phyloP scores from a whole-genome alignment of 345 rosid species.

The Excoecaria cochinchinensis region DNA sequence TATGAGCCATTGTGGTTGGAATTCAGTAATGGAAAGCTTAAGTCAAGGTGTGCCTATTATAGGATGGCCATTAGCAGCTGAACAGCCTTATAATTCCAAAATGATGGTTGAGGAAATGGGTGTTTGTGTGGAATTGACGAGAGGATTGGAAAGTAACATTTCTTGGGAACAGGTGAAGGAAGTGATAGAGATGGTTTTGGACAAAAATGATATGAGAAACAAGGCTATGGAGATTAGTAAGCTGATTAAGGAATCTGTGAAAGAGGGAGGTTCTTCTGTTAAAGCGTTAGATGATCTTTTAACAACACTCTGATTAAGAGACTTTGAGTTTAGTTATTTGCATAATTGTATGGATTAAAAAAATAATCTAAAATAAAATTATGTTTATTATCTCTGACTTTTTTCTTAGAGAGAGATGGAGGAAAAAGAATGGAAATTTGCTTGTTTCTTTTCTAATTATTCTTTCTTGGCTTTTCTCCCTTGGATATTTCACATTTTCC shows the following conservation, averaged over 20 bases:
- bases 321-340: neutral
- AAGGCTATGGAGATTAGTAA: constrained; percentile 32
- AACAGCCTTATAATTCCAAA: constrained; percentile 46
- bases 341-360: too few relatives aligned
- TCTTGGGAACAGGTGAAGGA: constrained; percentile 25
- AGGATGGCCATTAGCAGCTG: constrained; percentile 58
- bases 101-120: constrained; percentile 56
- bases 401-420: too few relatives aligned
- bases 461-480: too few relatives aligned
- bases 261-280: constrained; percentile 39
- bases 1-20: constrained; percentile 62
- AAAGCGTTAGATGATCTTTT: constrained; percentile 37
- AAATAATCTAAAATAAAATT: too few relatives aligned
- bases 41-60: constrained; percentile 52
- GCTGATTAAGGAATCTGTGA: constrained; percentile 26
- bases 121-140: constrained; percentile 41
- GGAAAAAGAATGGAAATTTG: too few relatives aligned
- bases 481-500: too few relatives aligned
- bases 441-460: too few relatives aligned
- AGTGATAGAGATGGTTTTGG: constrained; percentile 37
- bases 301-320: neutral
- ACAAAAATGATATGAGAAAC: constrained; percentile 32
- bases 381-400: too few relatives aligned
- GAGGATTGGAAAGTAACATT: constrained; percentile 27
- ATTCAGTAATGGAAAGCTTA: constrained; percentile 52